Base-by-base conservation (phyloP, 2,329 filamentous ascomycete genomes). In the Xylaria sp. region DNA sequence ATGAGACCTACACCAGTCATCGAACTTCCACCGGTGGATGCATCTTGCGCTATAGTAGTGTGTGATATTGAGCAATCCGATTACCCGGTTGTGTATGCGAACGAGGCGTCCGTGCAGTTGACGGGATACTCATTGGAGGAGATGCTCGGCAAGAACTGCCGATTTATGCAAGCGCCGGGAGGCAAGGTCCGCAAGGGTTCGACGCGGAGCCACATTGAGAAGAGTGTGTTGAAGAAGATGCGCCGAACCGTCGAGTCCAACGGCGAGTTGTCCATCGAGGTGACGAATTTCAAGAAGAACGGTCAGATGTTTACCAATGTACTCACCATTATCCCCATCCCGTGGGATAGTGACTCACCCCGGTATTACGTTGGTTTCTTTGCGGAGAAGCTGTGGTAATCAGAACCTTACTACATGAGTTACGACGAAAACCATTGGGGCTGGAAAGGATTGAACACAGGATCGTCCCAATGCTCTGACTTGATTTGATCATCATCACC, bases 281-380 rank as follows among this genome's bases (percentile, higher is more conserved):
- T 96, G 14, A 88, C 89, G 73, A 96, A 96, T 73, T 96, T 94
- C 74, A 87, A 90, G 66, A 91, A 92, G 77, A 88, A 91, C 53
- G 92, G 93, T 0, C 85, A 92, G 69, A 83, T 83, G 0, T 96
- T 96, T 72, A 89, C 89, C 81, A 96, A 96, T 69, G 74, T 94
- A 12, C 80, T 96, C 55, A 92, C 90, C n/a, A 92, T 96, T 81
- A 91, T 96, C 56, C 92, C 92, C 0, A 87, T 96, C 35, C 79
- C 81, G 1, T 90, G 88, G 83, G 86, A 91, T 42, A 83, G 84
- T 1, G 80, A 84, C 14, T 83, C 86, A 11, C 85, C 87, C 64
- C 88, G 87, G 64, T 94, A 91, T 72, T 92, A 89, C 53, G 89
- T 96, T 25, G 92, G 92, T 3, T 94, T 96, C 71, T 87, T 93